These are phyloP conservation scores for Umbelopsis sp. DNA, from an alignment of 371 early-diverging fungal species.

Conservation along the genomic window DNA sequence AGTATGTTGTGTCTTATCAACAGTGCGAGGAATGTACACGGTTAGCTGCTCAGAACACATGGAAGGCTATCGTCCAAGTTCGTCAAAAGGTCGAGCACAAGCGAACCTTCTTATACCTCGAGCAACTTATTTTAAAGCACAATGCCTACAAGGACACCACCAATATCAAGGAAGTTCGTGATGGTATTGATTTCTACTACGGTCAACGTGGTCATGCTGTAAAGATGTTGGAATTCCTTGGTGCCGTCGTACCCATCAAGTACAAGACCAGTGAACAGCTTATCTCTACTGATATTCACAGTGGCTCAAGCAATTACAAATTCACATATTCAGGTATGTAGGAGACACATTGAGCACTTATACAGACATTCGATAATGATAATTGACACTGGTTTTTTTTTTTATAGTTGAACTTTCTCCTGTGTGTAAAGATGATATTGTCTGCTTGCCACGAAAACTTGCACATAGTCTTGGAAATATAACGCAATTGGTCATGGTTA, in stretches of 20 bases:
- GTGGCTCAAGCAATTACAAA: conserved; percentile 93
- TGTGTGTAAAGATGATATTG: conserved; percentile 97
- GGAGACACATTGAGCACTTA: not conserved
- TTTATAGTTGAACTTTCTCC: conserved; percentile 97
- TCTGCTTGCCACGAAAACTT: conserved; percentile 85
- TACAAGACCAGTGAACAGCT: conserved; percentile 95
- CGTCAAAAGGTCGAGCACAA: conserved; percentile 98
- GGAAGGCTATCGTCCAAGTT: conserved; percentile 99
- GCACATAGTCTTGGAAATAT: conserved; percentile 88
- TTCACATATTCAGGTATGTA: conserved; percentile 72
- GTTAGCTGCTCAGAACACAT: conserved; percentile 98
- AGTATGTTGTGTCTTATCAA: conserved; percentile 89
- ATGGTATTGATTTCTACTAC: conserved; percentile 99
- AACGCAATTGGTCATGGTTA: conserved; percentile 80
- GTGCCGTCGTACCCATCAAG: conserved; percentile 84
- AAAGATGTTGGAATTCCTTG: conserved; percentile 96
- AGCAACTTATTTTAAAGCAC: conserved; percentile 98
- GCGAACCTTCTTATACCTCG: conserved; percentile 97
- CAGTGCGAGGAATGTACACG: conserved; percentile 99
- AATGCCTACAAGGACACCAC: conserved; percentile 95
- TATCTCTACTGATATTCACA: conserved; percentile 96
- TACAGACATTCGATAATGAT: not conserved
- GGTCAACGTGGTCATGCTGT: conserved; percentile 90
- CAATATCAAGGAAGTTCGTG: conserved; percentile 97
- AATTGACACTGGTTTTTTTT: not conserved